Base-by-base conservation (phyloP, 2,329 filamentous ascomycete species). In the Paramyrothecium sp. region DNA sequence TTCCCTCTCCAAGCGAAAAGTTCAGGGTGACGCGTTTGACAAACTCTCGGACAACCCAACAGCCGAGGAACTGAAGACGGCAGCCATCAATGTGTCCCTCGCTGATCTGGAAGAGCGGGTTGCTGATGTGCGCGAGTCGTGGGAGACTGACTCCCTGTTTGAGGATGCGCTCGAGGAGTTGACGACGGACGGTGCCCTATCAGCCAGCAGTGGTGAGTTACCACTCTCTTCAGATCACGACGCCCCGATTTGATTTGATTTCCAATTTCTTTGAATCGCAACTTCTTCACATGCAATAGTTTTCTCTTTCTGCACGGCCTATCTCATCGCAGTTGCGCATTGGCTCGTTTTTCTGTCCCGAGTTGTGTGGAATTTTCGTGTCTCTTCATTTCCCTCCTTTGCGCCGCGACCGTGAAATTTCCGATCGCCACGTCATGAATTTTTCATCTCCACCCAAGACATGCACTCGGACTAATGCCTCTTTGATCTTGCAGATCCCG, bases 121-220 rank as follows among this genome's bases (percentile, higher is more conserved):
- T 61, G 78, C 77, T 30, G 81, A 83, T 57, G 75, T 79, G 4
- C 74, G 74, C 56, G 81, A 84, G 53, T 80, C 80, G 13, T 88
- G 85, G 85, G 86, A 88, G 64, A 82, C 81, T 7, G 82, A 88
- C 61, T 89, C 85, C 23, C 72, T 89, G 2, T 86, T 86, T 60
- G 85, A 85, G 60, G 86, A 89, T 65, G 77, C 81, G 34, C 75
- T 89, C 54, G 82, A 87, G 56, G 80, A 85, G 56, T 69, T 88
- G 60, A 75, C 76, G 49, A 80, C 86, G 49, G 81, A 87, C 34
- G 71, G 78, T 65, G 75, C 78, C 60, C 77, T 71, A 62, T 65
- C 70, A n/a, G n/a, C n/a, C 41, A 67, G 65, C 56, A 76, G 80
- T 66, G 76, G 82, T 81, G 68, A 73, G 73, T 71, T 60, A 66